Percentiles rank a stretch among this genome's conserved stretches.
phyloP scores from a whole-genome alignment of 306 rosid species.

The Calophaca sinica region DNA sequence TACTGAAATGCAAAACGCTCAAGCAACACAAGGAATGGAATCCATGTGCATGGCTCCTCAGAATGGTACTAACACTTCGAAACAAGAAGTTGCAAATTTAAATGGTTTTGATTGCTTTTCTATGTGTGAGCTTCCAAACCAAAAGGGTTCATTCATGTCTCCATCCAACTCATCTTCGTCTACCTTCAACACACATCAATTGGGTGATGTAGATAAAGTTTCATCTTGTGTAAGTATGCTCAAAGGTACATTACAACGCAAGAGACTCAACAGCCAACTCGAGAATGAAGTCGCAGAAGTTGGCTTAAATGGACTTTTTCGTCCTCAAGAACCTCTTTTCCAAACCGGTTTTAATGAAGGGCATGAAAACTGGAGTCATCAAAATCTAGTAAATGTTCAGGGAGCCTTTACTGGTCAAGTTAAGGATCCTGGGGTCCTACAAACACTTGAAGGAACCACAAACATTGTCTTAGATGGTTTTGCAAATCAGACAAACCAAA shows the following conservation, averaged over 20 bases:
- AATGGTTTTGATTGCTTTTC: slow-evolving; percentile 62
- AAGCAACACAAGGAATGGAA: slow-evolving; percentile 63
- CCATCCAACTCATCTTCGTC: slow-evolving; percentile 82
- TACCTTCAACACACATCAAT: slow-evolving; percentile 63
- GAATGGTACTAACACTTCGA: slow-evolving; percentile 49
- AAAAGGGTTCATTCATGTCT: slow-evolving; percentile 72
- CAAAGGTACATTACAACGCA: slow-evolving; percentile 85
- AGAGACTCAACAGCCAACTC: slow-evolving; percentile 61
- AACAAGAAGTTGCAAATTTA: slow-evolving; percentile 59
- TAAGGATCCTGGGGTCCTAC: slow-evolving; percentile 50
- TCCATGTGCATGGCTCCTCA: slow-evolving; percentile 56
- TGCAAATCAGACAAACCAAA: slow-evolving; percentile 60
- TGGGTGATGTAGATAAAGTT: slow-evolving; percentile 76
- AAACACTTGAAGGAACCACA: slow-evolving; percentile 62
- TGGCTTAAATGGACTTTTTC: slow-evolving; percentile 52
- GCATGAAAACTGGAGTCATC: slow-evolving; percentile 57
- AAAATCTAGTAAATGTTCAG: slow-evolving; percentile 54
- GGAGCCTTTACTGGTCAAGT: slow-evolving; percentile 60
- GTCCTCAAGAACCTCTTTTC: slow-evolving; percentile 56
- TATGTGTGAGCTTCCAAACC: slow-evolving; percentile 62
- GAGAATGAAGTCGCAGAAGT: slow-evolving; percentile 64
- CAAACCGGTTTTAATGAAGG: slow-evolving; percentile 57
- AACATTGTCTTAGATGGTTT: slow-evolving; percentile 71
- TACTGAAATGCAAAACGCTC: slow-evolving; percentile 75
- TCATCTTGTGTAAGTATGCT: slow-evolving; percentile 93